These are phyloP conservation scores for Tetradesmus lagerheimii DNA, from an alignment of 139 green algal species.

Conservation along the genomic window DNA sequence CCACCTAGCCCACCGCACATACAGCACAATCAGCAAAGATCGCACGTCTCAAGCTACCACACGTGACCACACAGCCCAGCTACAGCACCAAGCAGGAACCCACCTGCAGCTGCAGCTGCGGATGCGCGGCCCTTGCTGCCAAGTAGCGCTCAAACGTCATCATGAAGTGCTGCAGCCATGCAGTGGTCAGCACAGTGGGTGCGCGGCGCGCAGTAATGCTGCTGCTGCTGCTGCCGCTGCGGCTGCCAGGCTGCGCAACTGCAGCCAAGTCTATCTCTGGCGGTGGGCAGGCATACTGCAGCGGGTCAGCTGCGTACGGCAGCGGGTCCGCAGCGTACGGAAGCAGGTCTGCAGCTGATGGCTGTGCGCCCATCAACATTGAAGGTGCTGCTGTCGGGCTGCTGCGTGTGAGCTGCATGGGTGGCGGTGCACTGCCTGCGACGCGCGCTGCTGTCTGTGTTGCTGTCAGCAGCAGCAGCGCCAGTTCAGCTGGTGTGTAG, in stretches of 20 bases:
- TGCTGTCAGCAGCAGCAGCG: conserved; percentile 37
- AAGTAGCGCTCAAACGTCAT: conserved; percentile 36
- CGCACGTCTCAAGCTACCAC: no score
- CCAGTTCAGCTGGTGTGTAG: conserved; percentile 41
- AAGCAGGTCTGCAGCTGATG: background rate
- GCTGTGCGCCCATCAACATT: background rate
- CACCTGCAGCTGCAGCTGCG: conserved; percentile 20
- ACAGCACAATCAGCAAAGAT: no score
- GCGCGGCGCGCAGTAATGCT: background rate
- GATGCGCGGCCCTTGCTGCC: conserved; percentile 15
- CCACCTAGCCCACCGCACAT: no score
- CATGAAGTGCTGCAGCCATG: conserved; percentile 47
- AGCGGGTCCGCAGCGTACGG: no score
- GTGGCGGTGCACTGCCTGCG: background rate
- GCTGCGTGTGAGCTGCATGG: conserved; percentile 9
- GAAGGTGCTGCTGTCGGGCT: background rate
- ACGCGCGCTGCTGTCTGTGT: conserved; percentile 5
- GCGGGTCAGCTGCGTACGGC: no score
- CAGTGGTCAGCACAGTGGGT: conserved; percentile 40
- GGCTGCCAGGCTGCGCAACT: background rate
- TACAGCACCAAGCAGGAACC: background rate
- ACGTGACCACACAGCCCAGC: background rate
- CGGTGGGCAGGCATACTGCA: background rate
- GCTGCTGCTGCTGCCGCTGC: conserved; percentile 15
- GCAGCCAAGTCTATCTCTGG: background rate